Conservation (phyloP, 2,329 filamentous ascomycete species). For the Cryphonectria radicalis region DNA sequence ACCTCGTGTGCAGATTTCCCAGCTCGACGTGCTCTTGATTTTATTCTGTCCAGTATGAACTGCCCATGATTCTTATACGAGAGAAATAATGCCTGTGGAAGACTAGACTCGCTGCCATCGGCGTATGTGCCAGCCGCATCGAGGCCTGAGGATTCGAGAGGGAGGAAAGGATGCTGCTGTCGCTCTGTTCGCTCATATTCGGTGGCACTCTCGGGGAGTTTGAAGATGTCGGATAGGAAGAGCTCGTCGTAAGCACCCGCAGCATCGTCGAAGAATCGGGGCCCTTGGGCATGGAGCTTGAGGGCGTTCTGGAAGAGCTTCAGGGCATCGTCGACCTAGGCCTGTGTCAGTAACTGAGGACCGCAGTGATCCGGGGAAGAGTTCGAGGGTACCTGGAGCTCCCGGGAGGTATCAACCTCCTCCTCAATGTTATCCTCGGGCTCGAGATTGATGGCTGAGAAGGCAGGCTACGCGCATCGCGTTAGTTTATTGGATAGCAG, state of each 20-base stretch:
- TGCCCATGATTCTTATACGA: slow-evolving; percentile 96
- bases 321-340: slow-evolving; percentile 86
- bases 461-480: slow-evolving; percentile 58
- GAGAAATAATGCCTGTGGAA: slow-evolving; percentile 89
- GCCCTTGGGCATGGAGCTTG: slow-evolving; percentile 88
- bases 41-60: slow-evolving; percentile 79
- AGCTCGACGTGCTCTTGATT: slow-evolving; percentile 49
- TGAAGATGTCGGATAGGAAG: slow-evolving; percentile 92
- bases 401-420: slow-evolving; percentile 92
- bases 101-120: slow-evolving; percentile 76
- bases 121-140: slow-evolving; percentile 64
- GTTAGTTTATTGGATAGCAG: neutral
- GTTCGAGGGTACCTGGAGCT: slow-evolving; percentile 70
- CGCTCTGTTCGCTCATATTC: slow-evolving; percentile 77
- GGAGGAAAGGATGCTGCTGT: slow-evolving; percentile 54
- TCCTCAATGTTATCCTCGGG: slow-evolving; percentile 89
- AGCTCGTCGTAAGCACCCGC: slow-evolving; percentile 80
- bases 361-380: neutral
- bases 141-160: slow-evolving; percentile 52
- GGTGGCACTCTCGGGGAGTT: slow-evolving; percentile 82
- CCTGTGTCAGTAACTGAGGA: slow-evolving; percentile 10
- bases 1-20: slow-evolving; percentile 36
- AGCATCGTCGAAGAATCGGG: slow-evolving; percentile 74
- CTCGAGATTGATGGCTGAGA: slow-evolving; percentile 91
- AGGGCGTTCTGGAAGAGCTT: slow-evolving; percentile 92